A percentile compares a stretch with the other conserved stretches of the same genome.
phyloP scores from a whole-genome alignment of 2,329 filamentous ascomycete genomes.

The Pseudogymnoascus sp. region DNA sequence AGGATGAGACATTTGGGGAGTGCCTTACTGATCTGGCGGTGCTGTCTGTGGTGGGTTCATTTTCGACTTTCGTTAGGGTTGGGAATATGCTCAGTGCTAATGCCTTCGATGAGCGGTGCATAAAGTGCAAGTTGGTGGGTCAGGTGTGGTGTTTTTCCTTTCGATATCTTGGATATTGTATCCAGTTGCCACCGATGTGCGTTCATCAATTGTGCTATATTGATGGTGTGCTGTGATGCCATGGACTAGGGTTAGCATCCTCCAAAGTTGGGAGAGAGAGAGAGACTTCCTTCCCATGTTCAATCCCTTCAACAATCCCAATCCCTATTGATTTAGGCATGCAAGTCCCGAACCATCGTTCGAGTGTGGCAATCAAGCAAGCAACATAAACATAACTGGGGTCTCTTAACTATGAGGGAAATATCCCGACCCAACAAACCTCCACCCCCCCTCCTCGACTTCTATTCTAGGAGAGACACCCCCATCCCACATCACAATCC shows the following conservation, averaged over 20 bases:
- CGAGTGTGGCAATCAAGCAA: not conserved
- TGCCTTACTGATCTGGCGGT: not conserved
- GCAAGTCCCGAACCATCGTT: not conserved
- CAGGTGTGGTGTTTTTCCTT: not conserved
- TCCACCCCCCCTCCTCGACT: not conserved
- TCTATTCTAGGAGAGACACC: not conserved
- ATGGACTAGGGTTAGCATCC: not conserved
- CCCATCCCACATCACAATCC: not conserved
- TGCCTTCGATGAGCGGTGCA: not conserved
- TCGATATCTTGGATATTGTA: not conserved
- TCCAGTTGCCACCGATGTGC: not conserved
- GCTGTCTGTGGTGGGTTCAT: not conserved
- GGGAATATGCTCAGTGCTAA: not conserved
- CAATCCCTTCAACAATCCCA: not conserved
- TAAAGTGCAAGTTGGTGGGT: not conserved
- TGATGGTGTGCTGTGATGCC: not conserved
- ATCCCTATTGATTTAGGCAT: not conserved
- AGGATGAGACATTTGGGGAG: not conserved
- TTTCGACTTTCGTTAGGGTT: not conserved
- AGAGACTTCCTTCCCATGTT: not conserved
- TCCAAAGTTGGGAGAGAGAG: not conserved
- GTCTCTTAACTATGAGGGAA: not conserved
- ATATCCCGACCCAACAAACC: not conserved
- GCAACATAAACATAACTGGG: not conserved
- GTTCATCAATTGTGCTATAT: not conserved